phyloP scores from a whole-genome alignment of 768 basidiomycete genomes.

The Tricholoma sp. region DNA sequence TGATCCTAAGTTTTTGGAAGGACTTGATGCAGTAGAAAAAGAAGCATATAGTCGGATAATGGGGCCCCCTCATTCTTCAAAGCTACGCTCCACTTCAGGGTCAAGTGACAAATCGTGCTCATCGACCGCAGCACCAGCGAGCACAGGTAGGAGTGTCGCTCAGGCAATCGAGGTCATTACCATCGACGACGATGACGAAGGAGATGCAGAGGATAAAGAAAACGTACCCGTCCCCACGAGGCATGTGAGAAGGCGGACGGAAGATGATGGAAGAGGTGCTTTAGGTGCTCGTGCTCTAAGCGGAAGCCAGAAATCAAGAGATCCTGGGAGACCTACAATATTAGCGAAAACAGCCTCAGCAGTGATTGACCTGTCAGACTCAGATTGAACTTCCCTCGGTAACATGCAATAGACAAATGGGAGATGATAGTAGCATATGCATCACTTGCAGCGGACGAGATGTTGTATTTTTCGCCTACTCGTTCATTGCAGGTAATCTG shows the following conservation, averaged over 20 bases:
- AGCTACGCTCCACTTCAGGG: not conserved
- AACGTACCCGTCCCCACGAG: slow-evolving; percentile 50
- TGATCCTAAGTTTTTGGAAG: slow-evolving; percentile 25
- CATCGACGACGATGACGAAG: slow-evolving; percentile 40
- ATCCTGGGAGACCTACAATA: slow-evolving; percentile 14
- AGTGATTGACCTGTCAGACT: slow-evolving; percentile 58
- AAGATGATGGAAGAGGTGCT: slow-evolving; percentile 7
- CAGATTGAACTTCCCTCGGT: slow-evolving; percentile 24
- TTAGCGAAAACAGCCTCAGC: slow-evolving; percentile 27
- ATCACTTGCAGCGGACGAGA: not conserved
- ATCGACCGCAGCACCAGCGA: not conserved
- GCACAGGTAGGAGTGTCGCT: not conserved
- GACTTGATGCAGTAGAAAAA: slow-evolving; percentile 24
- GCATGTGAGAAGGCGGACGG: slow-evolving; percentile 40
- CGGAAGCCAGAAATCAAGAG: slow-evolving; percentile 5
- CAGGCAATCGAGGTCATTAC: slow-evolving; percentile 29
- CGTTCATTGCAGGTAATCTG: not conserved
- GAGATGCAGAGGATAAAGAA: slow-evolving; percentile 58
- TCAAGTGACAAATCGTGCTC: slow-evolving; percentile 1
- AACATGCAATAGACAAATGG: not conserved
- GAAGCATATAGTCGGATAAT: not conserved
- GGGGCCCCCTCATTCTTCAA: slow-evolving; percentile 3
- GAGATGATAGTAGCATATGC: not conserved
- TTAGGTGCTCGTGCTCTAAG: not conserved
- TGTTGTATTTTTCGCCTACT: not conserved